Conservation (phyloP, 768 basidiomycete species). For the Kwoniella bestiolae region DNA sequence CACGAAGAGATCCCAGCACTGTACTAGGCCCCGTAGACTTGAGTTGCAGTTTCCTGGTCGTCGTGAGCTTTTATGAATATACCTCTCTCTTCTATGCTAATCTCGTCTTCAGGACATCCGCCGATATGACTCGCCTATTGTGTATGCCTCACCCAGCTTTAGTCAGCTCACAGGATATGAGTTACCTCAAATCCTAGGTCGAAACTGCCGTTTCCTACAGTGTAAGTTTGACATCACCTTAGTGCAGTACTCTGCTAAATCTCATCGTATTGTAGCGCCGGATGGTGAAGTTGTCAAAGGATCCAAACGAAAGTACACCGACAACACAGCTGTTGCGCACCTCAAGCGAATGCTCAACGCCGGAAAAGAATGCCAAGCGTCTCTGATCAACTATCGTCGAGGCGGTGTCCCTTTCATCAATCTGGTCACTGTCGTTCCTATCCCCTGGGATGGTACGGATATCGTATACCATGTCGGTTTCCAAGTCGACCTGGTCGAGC, state of each 20-base stretch:
- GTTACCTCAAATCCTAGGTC: constrained; percentile 72
- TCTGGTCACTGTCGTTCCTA: constrained; percentile 85
- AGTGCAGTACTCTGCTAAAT: constrained; percentile 56
- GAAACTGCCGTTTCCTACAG: constrained; percentile 70
- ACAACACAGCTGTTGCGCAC: constrained; percentile 69
- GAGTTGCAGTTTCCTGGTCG: constrained; percentile 88
- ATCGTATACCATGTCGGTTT: constrained; percentile 90
- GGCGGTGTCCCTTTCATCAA: constrained; percentile 86
- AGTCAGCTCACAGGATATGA: constrained; percentile 61
- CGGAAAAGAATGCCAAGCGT: constrained; percentile 85
- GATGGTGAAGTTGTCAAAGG: constrained; percentile 64
- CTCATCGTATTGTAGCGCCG: constrained; percentile 75
- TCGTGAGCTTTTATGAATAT: constrained; percentile 53
- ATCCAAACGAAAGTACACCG: constrained; percentile 66
- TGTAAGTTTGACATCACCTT: constrained; percentile 46
- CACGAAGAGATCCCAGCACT: constrained; percentile 73
- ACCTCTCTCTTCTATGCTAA: constrained; percentile 10
- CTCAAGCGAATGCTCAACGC: constrained; percentile 70
- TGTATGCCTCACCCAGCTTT: constrained; percentile 88
- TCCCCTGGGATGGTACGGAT: constrained; percentile 72
- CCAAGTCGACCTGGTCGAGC: constrained; percentile 88
- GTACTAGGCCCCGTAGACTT: constrained; percentile 88
- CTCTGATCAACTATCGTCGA: constrained; percentile 84
- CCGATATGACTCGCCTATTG: constrained; percentile 79
- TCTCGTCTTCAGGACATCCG: constrained; percentile 66